Evolutionary conservation across 2,329 filamentous ascomycete genomes (phyloP), one percentile per base, ranked within the genome.

Genomic region (Colletotrichum shisoi): DNA sequence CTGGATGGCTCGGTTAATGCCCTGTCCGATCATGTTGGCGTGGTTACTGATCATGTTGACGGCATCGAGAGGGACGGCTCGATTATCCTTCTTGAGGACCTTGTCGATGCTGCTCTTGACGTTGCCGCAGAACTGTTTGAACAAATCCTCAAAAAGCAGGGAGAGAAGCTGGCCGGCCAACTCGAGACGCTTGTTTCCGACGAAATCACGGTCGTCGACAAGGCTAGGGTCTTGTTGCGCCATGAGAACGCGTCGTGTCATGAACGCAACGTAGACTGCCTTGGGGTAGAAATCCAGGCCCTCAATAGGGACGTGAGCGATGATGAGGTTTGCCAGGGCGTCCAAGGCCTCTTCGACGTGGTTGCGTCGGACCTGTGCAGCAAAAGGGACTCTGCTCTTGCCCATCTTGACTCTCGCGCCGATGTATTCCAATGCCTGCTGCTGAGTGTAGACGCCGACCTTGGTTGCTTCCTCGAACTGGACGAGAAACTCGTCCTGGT

Each of bases 251-350:
- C 94, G 88, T n/a, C 95, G 90, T 34, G 93, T 92, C 95, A 99
- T 99, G 82, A 97, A 92, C 54, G 94, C 94, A 62, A 99, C 88
- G 74, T 98, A 99, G 9, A 98, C 86, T 24, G 94, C 94, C 76
- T 99, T 99, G n/a, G 94, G 94, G 63, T 95, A 89, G 77, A 98
- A 98, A 75, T 99, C 94, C 72, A 97, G 87, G 52, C 92, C 92
- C 72, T 92, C 87, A 44, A 99, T 94, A 5, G 93, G 91, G 37
- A 99, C 94, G 73, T 99, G 95, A 7, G 95, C 94, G 68, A 99
- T 93, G 69, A 99, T 91, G 62, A 98, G 91, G 73, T 93, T 94
- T 19, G 94, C 91, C 46, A 99, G 84, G 21, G 94, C 94, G 76
- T 99, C 95, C 1, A 99, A 85, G 3, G 93, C 95, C 79, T 98